Conservation (phyloP, 768 basidiomycete species). For the Macrolepiota albuminosa region DNA sequence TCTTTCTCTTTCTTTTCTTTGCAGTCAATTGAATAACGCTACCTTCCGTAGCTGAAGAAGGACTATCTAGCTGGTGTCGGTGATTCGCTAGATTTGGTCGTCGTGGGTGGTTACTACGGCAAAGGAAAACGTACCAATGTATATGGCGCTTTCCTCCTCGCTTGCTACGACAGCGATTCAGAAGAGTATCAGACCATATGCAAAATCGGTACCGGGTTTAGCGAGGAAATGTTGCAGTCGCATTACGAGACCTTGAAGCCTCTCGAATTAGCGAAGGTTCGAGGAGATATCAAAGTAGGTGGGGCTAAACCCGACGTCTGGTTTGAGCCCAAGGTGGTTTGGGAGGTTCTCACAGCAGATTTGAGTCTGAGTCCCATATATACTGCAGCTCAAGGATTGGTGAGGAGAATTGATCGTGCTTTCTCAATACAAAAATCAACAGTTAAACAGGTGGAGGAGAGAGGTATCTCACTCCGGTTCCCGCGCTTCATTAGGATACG, state of each 20-base stretch:
- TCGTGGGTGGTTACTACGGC: slow-evolving; percentile 96
- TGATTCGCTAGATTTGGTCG: slow-evolving; percentile 95
- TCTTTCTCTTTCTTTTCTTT: slow-evolving; percentile 19
- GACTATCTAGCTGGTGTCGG: slow-evolving; percentile 96
- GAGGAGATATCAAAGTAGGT: slow-evolving; percentile 84
- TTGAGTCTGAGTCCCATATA: slow-evolving; percentile 95
- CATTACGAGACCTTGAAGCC: slow-evolving; percentile 83
- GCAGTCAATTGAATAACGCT: slow-evolving; percentile 1
- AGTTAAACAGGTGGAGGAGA: slow-evolving; percentile 61
- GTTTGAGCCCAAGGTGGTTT: slow-evolving; percentile 96
- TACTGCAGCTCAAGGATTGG: slow-evolving; percentile 89
- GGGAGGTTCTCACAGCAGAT: slow-evolving; percentile 98
- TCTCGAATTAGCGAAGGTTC: slow-evolving; percentile 61
- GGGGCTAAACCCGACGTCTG: slow-evolving; percentile 96
- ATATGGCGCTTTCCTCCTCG: slow-evolving; percentile 96
- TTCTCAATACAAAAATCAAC: background rate
- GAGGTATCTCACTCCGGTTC: slow-evolving; percentile 95
- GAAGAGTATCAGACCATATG: slow-evolving; percentile 97
- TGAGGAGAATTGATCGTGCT: slow-evolving; percentile 30
- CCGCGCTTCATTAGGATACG: slow-evolving; percentile 90
- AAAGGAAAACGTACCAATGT: slow-evolving; percentile 97
- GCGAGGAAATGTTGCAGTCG: slow-evolving; percentile 79
- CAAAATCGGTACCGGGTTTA: slow-evolving; percentile 99
- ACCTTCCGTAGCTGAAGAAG: slow-evolving; percentile 78
- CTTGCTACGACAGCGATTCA: slow-evolving; percentile 91